Base-by-base conservation (phyloP, 129 eudicot genomes). In the sunflower (Helianthus annuus) region DNA sequence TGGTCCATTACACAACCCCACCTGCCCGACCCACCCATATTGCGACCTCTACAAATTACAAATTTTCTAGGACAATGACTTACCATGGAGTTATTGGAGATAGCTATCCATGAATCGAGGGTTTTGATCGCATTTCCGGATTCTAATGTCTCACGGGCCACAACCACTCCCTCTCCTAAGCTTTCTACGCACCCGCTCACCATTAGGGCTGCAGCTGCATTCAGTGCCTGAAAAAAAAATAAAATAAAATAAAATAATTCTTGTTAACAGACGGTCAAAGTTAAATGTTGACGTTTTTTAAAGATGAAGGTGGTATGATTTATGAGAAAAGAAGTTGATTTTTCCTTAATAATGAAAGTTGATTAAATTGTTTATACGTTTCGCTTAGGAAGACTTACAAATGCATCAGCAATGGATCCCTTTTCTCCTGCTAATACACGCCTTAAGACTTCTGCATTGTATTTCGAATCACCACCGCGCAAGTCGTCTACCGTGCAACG, bases 391-490 rank as follows among this genome's bases (percentile, higher is more conserved):
- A 48, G 65, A 63, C 91, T 90, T 77, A 91, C 97, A 82, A 91
- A 81, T 71, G 97, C 90, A 81, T 92, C 96, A 45, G 96, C 91
- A 64, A 92, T 89, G 52, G 96, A 69, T 27, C 97, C 97, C 67
- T 76, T 86, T 78, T 92, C 94, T 64, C 97, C 97, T 7, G 93
- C 67, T 51, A 92, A 80, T n/a, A 92, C 97, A 51, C 83, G 89
- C 73, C 85, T 89, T 52, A 92, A 17, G 0, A 84, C 63, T 68
- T 86, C 91, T 10, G 97, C 97, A 54, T 92, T 92, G 71, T 89
- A 86, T 57, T 83, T 84, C 24, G 96, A 83, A 65, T 77, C 94
- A 56, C 97, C 97, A 66, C 97, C 97, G 63, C 88, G 84, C 83
- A 92, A 79, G 68, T 80, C 85, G n/a, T 84, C 92, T 40, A 92